A percentile compares a stretch with the other conserved stretches of the same genome.
phyloP scores from a whole-genome alignment of 2,329 filamentous ascomycete genomes.

The Kalaharituber pfeilii region DNA sequence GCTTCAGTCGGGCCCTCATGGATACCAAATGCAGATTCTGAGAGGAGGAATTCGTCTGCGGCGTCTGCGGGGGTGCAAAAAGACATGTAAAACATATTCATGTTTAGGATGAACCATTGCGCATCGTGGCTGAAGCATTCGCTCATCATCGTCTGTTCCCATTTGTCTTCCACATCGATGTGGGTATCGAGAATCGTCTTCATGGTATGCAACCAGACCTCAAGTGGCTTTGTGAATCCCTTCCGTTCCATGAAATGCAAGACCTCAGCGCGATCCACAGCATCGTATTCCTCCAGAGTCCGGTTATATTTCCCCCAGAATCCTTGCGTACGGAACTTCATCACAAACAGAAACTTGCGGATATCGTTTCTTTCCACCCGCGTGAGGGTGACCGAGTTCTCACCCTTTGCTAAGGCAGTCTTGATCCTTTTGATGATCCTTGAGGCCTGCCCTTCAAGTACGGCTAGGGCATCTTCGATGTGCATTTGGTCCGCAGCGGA shows the following conservation, averaged over 20 bases:
- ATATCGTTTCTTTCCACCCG: conserved; percentile 1
- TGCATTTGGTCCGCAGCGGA: neutral
- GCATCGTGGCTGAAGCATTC: conserved; percentile 5
- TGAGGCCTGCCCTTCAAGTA: neutral
- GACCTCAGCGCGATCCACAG: neutral
- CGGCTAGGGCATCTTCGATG: conserved; percentile 3
- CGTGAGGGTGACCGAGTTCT: neutral
- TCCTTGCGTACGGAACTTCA: conserved; percentile 5
- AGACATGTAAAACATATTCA: conserved; percentile 2
- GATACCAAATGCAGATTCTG: conserved; percentile 5
- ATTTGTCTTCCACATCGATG: conserved; percentile 1
- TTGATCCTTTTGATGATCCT: neutral
- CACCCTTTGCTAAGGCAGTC: no score
- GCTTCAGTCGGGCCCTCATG: conserved; percentile 4
- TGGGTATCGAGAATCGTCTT: conserved; percentile 2
- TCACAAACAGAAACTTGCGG: conserved; percentile 10
- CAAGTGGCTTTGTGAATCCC: neutral
- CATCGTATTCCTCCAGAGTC: neutral
- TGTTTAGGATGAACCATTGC: conserved; percentile 4
- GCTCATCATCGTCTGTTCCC: neutral
- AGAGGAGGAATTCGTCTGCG: conserved; percentile 3
- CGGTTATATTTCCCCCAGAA: conserved; percentile 5
- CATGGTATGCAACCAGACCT: conserved; percentile 5
- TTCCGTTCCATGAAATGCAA: neutral
- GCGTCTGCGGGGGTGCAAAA: neutral